Evolutionary conservation across 2,329 filamentous ascomycete genomes (phyloP).

Genomic region (Hypoxylon sp.): DNA sequence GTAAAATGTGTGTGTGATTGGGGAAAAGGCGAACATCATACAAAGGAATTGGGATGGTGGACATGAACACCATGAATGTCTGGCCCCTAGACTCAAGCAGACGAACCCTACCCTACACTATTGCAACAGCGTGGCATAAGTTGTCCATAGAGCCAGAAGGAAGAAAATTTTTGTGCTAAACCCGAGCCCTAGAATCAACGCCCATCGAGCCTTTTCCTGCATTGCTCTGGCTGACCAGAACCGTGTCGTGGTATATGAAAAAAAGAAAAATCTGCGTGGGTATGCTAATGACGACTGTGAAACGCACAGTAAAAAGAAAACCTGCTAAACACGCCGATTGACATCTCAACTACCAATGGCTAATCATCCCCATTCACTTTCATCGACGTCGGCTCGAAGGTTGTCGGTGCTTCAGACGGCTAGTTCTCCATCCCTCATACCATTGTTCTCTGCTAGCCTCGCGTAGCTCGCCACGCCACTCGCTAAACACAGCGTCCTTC

Average conservation of each 20-base stretch:
- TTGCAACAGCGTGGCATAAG: not conserved
- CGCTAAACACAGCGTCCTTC: conserved; percentile 91
- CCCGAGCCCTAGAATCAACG: conserved; percentile 44
- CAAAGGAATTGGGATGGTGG: conserved; percentile 38
- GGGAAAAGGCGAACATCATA: conserved; percentile 28
- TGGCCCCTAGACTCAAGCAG: conserved; percentile 3
- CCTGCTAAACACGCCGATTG: conserved; percentile 47
- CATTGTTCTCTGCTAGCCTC: conserved; percentile 92
- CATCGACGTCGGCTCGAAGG: conserved; percentile 57
- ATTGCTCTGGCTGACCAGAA: conserved; percentile 41
- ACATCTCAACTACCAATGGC: conserved; percentile 36
- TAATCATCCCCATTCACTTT: conserved; percentile 36
- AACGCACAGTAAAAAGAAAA: conserved; percentile 41
- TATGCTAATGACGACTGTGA: conserved; percentile 50
- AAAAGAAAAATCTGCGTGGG: conserved; percentile 44
- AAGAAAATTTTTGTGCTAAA: conserved; percentile 38
- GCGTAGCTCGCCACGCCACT: conserved; percentile 92
- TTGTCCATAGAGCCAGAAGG: conserved; percentile 27
- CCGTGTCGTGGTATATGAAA: conserved; percentile 46
- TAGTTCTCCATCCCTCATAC: conserved; percentile 96
- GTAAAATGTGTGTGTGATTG: conserved; percentile 3
- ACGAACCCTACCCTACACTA: not conserved
- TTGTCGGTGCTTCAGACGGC: conserved; percentile 71
- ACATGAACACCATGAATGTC: conserved; percentile 30
- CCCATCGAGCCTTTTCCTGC: conserved; percentile 45